Evolutionary conservation across 2,329 filamentous ascomycete genomes (phyloP), one percentile per base, ranked within the genome.

Genomic region (Fusarium caatingaense): DNA sequence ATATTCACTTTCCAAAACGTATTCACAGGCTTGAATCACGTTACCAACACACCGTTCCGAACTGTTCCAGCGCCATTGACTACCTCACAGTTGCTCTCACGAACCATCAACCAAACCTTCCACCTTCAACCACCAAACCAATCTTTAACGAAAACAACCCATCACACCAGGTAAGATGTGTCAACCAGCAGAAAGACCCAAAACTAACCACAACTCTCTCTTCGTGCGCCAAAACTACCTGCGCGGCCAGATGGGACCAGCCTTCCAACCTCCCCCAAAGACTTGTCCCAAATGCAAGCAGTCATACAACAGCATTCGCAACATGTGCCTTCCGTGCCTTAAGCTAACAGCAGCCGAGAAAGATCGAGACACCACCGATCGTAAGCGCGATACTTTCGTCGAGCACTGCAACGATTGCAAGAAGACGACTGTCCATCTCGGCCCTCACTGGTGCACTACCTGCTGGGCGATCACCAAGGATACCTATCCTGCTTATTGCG

Each of bases 371-470:
- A 18, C 3, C 5, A 37, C 6, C 2, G 34, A 54, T 2, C 12
- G n/a, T 0, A 30, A 12, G 6, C 13, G 34, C 4, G 69, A 74
- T 1, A 58, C 61, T 0, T 72, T 54, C 20, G 12, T 72, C 3
- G 63, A 60, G 1, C 1, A 16, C 0, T 74, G 72, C 15, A 2
- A 20, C 1, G 23, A 8, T 1, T 74, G 73, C 9, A 32, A 49
- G 1, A 1, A 20, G 3, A 60, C 16, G 3, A 74, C 67, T 3
- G 30, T 74, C 20, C 73, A 75, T 10, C 68, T 75, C 0, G 73
- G 73, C 0, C 69, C 65, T 0, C 57, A 57, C 3, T 75, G 71
- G 73, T 75, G 73, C 20, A 57, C 67, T 1, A 8, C 12, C 1
- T 75, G 73, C 32, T 25, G 60, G 5, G 67, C 64, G 0, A 41